A percentile compares a stretch with the other conserved stretches of the same genome.
Conservation (phyloP, 345 rosid genomes). For the Arabidopsis thaliana region TAIR10.1 NC_003075.7:14743001-14743500, state of each 20-base stretch:
- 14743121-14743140: slow-evolving; percentile 57
- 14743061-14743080: slow-evolving; percentile 80
- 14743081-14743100: slow-evolving; percentile 55
- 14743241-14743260: slow-evolving; percentile 52
- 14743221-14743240: slow-evolving; percentile 59
- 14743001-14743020: slow-evolving; percentile 50
- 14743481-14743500: slow-evolving; percentile 62
- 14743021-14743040: slow-evolving; percentile 66
- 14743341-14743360: slow-evolving; percentile 65
- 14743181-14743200: slow-evolving; percentile 60
- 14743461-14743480: slow-evolving; percentile 48
- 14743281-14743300: slow-evolving; percentile 37
- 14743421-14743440: slow-evolving; percentile 58
- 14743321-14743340: slow-evolving; percentile 57
- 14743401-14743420: slow-evolving; percentile 57
- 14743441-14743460: slow-evolving; percentile 51
- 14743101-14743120: slow-evolving; percentile 36
- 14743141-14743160: slow-evolving; percentile 78
- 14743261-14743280: slow-evolving; percentile 39
- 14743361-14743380: slow-evolving; percentile 61
- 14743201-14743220: slow-evolving; percentile 57
- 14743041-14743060: slow-evolving; percentile 64
- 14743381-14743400: slow-evolving; percentile 76
- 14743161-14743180: slow-evolving; percentile 75
- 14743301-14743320: slow-evolving; percentile 57